Evolutionary conservation across 2,329 filamentous ascomycete genomes (phyloP), one percentile per base, ranked within the genome.

Genomic region (Claviceps arundinis): DNA sequence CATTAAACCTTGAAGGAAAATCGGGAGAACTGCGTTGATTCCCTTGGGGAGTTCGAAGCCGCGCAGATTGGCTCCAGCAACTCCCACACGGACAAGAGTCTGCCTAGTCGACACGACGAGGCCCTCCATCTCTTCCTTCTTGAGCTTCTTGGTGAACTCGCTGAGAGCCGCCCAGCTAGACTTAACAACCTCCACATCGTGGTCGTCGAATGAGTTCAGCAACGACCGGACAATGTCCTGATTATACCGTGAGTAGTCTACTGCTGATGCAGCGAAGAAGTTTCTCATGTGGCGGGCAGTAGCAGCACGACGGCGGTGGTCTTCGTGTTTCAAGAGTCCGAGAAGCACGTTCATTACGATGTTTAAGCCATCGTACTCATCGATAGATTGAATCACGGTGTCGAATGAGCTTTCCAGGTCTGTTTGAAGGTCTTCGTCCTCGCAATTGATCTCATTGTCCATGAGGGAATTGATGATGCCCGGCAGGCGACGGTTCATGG

Each of bases 51-150:
- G 73, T 60, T 82, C 77, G 72, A 98, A 98, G 38, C 93, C 94
- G 41, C 89, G 81, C 47, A 98, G 75, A 62, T 90, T 84, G 42
- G 84, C 78, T 30, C 93, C 93, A 43, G 89, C 73, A 45, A 95
- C 87, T 60, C 94, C 93, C 47, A 97, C 87, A 62, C 91, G 88
- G 58, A 87, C 83, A 51, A 98, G 76, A 1, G 87, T 84, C 67
- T 94, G 87, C 54, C 91, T 78, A 2, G 91, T 95, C 0, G 91
- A 93, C 51, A 81, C 73, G 17, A 95, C 89, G 46, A 98, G 76
- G 0, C 85, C 82, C 64, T 98, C 94, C 93, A 98, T 97, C 69
- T 97, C 91, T 65, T 98, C 94, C 68, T 98, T 98, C 64, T 84
- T 85, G 56, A 98, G 78, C 60, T 82, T 85, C 66, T 90, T 90